Percentiles rank a stretch among this genome's conserved stretches.
Evolutionary conservation across 345 rosid genomes (phyloP).

Genomic region (Murraya paniculata): DNA sequence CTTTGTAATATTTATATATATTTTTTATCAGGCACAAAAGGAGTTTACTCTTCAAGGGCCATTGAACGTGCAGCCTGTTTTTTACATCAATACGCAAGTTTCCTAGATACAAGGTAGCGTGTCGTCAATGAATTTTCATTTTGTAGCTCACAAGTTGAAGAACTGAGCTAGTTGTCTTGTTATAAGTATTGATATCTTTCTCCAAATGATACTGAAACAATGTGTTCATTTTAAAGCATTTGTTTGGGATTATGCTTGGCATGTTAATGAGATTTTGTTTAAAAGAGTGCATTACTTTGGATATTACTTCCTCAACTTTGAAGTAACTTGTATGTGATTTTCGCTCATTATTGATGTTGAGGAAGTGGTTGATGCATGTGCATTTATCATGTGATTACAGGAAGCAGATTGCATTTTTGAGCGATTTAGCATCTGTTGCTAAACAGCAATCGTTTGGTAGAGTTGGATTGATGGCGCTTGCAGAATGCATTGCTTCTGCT

Average conservation of each 20-base stretch:
- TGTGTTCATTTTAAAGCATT: background rate
- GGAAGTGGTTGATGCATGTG: constrained; percentile 7
- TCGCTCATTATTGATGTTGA: background rate
- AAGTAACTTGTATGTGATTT: background rate
- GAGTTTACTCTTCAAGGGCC: constrained; percentile 69
- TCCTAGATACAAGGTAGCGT: constrained; percentile 45
- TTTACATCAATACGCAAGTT: constrained; percentile 60
- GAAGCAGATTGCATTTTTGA: constrained; percentile 53
- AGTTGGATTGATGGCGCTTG: constrained; percentile 87
- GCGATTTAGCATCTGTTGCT: constrained; percentile 60
- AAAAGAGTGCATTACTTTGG: background rate
- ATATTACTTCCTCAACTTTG: background rate
- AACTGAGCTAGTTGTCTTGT: background rate
- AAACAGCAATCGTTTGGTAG: constrained; percentile 77
- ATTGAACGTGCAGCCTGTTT: constrained; percentile 58
- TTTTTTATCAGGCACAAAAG: constrained; percentile 56
- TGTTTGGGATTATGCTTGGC: background rate
- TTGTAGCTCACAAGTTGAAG: background rate
- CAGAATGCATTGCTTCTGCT: constrained; percentile 71
- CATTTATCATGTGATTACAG: constrained; percentile 38
- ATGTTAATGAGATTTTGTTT: background rate
- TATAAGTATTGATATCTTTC: background rate
- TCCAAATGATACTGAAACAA: background rate
- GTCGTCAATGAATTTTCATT: constrained; percentile 3
- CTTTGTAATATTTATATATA: constrained; percentile 14